Conservation (phyloP, 805 yeast genomes). For the Myxozyma melibiosi region DNA sequence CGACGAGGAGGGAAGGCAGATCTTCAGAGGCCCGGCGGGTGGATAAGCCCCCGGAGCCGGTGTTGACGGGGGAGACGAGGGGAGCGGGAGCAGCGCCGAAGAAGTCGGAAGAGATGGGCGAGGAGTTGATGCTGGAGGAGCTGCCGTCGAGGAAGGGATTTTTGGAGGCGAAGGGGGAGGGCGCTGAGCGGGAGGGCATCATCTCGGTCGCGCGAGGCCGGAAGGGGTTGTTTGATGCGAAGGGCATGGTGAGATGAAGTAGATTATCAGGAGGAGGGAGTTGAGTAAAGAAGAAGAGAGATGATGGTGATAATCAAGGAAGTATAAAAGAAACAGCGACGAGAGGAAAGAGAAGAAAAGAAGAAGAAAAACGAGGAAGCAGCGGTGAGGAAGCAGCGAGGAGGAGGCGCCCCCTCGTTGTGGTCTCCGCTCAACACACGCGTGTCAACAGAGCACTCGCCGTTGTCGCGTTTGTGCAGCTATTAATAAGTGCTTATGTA, state of each 20-base stretch:
- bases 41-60: too few relatives aligned
- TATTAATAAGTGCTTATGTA: neutral
- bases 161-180: conserved; percentile 13
- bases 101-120: neutral
- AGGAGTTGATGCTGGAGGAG: neutral
- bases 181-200: conserved; percentile 25
- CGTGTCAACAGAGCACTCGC: neutral
- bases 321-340: neutral
- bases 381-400: neutral
- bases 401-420: neutral
- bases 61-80: too few relatives aligned
- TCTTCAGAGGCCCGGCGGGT: conserved; percentile 2
- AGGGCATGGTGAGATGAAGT: conserved; percentile 16
- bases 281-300: neutral
- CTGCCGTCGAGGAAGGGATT: conserved; percentile 27
- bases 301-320: neutral
- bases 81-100: neutral
- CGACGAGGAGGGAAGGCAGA: conserved; percentile 20
- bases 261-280: neutral
- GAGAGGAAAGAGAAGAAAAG: neutral
- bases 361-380: neutral
- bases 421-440: neutral
- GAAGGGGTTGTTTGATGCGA: conserved; percentile 33
- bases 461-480: conserved; percentile 13
- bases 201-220: conserved; percentile 25